Conservation (phyloP, 2,329 filamentous ascomycete genomes). For the Alternaria triticimaculans region DNA sequence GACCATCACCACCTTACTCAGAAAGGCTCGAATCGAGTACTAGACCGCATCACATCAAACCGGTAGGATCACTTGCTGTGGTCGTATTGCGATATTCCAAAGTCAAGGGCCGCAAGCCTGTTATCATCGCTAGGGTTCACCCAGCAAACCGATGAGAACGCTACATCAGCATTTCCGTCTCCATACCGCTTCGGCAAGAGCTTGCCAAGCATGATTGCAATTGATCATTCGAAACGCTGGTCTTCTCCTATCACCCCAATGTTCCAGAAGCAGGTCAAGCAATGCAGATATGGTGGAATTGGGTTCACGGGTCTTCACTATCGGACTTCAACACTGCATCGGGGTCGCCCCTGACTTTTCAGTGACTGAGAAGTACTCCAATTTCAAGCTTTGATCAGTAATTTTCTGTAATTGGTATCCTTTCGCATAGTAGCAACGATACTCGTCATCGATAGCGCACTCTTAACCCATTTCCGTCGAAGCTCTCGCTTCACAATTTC, state of each 20-base stretch:
- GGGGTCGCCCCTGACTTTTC: conserved; percentile 18
- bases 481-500: neutral
- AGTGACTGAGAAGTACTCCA: neutral
- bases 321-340: conserved; percentile 15
- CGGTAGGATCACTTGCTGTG: neutral
- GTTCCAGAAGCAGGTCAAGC: conserved; percentile 44
- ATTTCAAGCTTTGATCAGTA: neutral
- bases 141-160: conserved; percentile 65
- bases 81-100: conserved; percentile 44
- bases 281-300: conserved; percentile 44
- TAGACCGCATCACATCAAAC: neutral
- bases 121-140: conserved; percentile 67
- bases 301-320: conserved; percentile 11
- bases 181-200: conserved; percentile 64
- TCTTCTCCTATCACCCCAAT: conserved; percentile 52
- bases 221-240: conserved; percentile 63
- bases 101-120: conserved; percentile 50
- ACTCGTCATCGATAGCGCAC: neutral
- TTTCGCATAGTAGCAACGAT: neutral
- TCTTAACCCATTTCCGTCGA: neutral
- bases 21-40: neutral
- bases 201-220: conserved; percentile 61
- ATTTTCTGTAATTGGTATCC: neutral
- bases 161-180: conserved; percentile 64
- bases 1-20: neutral